Percentiles rank a stretch among this genome's conserved stretches.
These are phyloP conservation scores for Amanita muscaria DNA, from an alignment of 768 basidiomycete species.

Conservation along the genomic window DNA sequence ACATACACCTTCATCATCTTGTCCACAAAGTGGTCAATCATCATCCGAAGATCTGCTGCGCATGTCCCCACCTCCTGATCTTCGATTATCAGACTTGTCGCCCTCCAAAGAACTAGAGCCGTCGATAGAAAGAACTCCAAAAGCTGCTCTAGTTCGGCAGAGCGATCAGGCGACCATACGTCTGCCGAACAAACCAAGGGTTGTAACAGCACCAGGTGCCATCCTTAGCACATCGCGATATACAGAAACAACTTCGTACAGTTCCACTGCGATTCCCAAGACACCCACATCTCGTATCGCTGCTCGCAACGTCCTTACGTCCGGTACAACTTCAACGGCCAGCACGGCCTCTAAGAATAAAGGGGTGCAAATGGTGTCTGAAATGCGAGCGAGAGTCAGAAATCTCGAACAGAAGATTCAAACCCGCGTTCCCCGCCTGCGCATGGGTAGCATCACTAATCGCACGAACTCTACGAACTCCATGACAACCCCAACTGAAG, in stretches of 20 bases:
- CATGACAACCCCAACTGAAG: conserved; percentile 13
- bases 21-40: conserved; percentile 20
- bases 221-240: conserved; percentile 43
- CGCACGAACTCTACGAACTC: conserved; percentile 32
- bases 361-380: conserved; percentile 88
- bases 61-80: conserved; percentile 50
- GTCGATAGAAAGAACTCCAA: conserved; percentile 30
- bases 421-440: conserved; percentile 75
- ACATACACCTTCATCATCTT: conserved; percentile 26
- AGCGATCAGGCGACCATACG: conserved; percentile 42
- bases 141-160: conserved; percentile 24
- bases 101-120: conserved; percentile 32
- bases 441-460: conserved; percentile 70
- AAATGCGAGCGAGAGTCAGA: conserved; percentile 80
- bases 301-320: conserved; percentile 29
- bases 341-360: conserved; percentile 59
- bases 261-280: conserved; percentile 37
- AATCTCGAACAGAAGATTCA: conserved; percentile 83
- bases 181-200: conserved; percentile 36
- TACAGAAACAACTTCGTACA: conserved; percentile 41
- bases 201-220: conserved; percentile 34
- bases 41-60: conserved; percentile 52
- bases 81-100: conserved; percentile 50
- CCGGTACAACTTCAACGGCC: conserved; percentile 33
- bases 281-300: conserved; percentile 39